A percentile compares a stretch with the other conserved stretches of the same genome.
Evolutionary conservation across 2,329 filamentous ascomycete species (phyloP).

Genomic region (Ilyonectria sp.): DNA sequence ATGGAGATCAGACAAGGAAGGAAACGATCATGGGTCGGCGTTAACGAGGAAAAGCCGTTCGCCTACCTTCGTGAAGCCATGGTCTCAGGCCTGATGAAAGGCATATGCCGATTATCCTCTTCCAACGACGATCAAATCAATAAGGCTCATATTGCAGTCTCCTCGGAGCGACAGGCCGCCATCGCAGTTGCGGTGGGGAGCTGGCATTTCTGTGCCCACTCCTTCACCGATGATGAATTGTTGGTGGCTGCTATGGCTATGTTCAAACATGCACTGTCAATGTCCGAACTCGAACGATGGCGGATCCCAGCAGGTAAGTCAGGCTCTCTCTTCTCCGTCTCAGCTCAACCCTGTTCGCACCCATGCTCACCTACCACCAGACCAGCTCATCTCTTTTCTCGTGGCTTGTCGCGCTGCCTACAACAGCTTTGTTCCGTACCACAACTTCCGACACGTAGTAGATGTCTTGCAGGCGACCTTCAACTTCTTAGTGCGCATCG

Average conservation of each 20-base stretch:
- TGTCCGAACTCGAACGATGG: conserved; percentile 87
- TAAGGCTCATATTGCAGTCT: conserved; percentile 78
- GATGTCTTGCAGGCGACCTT: conserved; percentile 97
- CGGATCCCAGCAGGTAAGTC: conserved; percentile 81
- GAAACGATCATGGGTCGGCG: conserved; percentile 92
- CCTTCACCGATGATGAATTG: conserved; percentile 91
- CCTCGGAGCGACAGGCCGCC: conserved; percentile 73
- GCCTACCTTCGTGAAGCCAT: conserved; percentile 92
- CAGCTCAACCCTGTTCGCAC: conserved; percentile 17
- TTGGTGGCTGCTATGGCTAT: conserved; percentile 89
- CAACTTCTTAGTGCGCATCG: conserved; percentile 87
- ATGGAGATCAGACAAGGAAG: conserved; percentile 81
- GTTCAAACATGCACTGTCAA: conserved; percentile 87
- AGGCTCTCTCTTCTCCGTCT: conserved; percentile 22
- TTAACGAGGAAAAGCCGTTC: conserved; percentile 88
- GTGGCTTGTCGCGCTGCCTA: conserved; percentile 94
- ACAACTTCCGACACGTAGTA: conserved; percentile 98
- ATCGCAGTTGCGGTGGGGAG: conserved; percentile 80
- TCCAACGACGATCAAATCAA: conserved; percentile 74
- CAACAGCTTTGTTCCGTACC: conserved; percentile 95
- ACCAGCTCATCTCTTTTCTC: conserved; percentile 87
- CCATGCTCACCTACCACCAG: conserved; percentile 66
- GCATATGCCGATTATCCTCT: conserved; percentile 83
- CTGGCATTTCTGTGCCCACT: conserved; percentile 93
- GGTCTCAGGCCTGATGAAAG: conserved; percentile 91